Percentiles rank a stretch among this genome's conserved stretches.
phyloP scores from a whole-genome alignment of 2,329 filamentous ascomycete genomes.

The Camptophora hylomeconis region DNA sequence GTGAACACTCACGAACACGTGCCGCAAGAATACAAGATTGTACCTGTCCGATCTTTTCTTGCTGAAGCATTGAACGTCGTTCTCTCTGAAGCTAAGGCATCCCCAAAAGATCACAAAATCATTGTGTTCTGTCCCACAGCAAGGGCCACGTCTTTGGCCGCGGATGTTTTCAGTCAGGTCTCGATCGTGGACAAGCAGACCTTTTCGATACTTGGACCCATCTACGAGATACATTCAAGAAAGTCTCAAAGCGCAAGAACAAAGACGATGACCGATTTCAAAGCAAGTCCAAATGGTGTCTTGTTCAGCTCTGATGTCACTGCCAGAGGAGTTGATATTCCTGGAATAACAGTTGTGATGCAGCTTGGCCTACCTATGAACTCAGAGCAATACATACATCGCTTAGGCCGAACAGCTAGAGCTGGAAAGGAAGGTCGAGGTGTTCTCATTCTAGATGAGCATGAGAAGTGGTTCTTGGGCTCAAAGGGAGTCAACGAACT shows the following conservation, averaged over 20 bases:
- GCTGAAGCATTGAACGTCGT: conserved; percentile 52
- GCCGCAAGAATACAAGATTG: conserved; percentile 65
- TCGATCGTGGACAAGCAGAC: conserved; percentile 26
- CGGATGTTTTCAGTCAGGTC: conserved; percentile 55
- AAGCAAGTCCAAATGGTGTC: conserved; percentile 46
- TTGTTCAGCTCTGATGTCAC: conserved; percentile 70
- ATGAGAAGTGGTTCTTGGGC: conserved; percentile 38
- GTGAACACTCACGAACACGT: conserved; percentile 71
- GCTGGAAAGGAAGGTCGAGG: conserved; percentile 41
- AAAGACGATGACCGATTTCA: conserved; percentile 58
- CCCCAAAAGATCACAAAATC: conserved; percentile 59
- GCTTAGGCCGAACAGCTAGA: conserved; percentile 61
- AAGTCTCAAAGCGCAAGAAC: conserved; percentile 61
- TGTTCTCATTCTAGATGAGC: conserved; percentile 39
- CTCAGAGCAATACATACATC: conserved; percentile 63
- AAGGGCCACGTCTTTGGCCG: too few relatives aligned
- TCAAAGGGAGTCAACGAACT: too few relatives aligned
- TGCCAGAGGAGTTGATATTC: conserved; percentile 73
- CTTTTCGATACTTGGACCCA: conserved; percentile 33
- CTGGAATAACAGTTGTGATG: conserved; percentile 65
- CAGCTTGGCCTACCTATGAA: conserved; percentile 54
- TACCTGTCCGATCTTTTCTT: conserved; percentile 53
- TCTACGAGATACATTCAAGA: conserved; percentile 63
- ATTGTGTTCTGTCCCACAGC: conserved; percentile 84
- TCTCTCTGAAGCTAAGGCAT: conserved; percentile 15